Conservation (phyloP, 2,329 filamentous ascomycete genomes). For the Byssothecium circinans region DNA sequence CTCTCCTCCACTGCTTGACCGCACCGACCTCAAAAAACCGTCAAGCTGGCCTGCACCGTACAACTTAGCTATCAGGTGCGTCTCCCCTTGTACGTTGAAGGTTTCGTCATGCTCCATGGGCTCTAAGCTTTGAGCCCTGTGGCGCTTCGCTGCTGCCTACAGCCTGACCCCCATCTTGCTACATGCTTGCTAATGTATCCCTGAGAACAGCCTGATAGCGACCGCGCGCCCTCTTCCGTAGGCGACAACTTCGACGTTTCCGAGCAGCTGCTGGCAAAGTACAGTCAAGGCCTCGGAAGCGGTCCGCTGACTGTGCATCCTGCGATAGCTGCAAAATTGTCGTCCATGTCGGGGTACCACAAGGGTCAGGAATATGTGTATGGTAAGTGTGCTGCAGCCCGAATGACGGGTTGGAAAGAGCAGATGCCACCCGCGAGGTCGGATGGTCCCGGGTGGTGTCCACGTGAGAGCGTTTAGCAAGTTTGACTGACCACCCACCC, state of each 20-base stretch:
- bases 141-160: slow-evolving; percentile 33
- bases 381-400: slow-evolving; percentile 64
- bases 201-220: slow-evolving; percentile 35
- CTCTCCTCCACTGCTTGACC: slow-evolving; percentile 11
- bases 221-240: slow-evolving; percentile 30
- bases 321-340: slow-evolving; percentile 48
- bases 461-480: slow-evolving; percentile 41
- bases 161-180: slow-evolving; percentile 20
- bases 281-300: slow-evolving; percentile 37
- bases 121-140: slow-evolving; percentile 19
- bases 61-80: slow-evolving; percentile 42
- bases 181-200: slow-evolving; percentile 32
- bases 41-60: slow-evolving; percentile 42
- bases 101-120: slow-evolving; percentile 14
- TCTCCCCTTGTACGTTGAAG: slow-evolving; percentile 15
- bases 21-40: slow-evolving; percentile 26
- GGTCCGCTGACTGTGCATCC: slow-evolving; percentile 55
- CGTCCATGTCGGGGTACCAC: slow-evolving; percentile 80
- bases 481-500: slow-evolving; percentile 50
- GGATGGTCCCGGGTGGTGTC: slow-evolving; percentile 37
- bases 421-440: slow-evolving; percentile 41
- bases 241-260: slow-evolving; percentile 27
- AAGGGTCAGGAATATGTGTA: slow-evolving; percentile 77
- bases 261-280: slow-evolving; percentile 31
- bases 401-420: slow-evolving; percentile 40